Evolutionary conservation across 805 yeast genomes (phyloP).

Genomic region (Candida alai): DNA sequence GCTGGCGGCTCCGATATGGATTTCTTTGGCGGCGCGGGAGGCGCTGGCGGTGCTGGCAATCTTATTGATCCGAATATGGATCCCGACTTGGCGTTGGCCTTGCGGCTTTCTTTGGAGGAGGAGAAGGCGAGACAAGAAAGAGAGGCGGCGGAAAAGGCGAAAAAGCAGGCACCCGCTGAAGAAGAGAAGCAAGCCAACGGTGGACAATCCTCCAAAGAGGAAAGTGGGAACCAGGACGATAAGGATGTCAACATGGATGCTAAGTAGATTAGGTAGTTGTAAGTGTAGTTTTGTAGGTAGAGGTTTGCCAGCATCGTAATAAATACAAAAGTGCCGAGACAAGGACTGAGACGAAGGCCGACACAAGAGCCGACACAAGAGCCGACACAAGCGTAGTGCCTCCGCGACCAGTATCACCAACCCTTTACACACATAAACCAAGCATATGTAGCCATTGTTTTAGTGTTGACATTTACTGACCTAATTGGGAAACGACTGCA

Average conservation of each 20-base stretch:
- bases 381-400: too few species aligned
- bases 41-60: conserved; percentile 43
- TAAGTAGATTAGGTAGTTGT: conserved; percentile 4
- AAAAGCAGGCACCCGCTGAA: conserved; percentile 13
- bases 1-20: conserved; percentile 40
- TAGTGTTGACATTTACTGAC: too few species aligned
- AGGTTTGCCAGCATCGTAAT: too few species aligned
- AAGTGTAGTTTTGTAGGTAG: too few species aligned
- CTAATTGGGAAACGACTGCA: too few species aligned
- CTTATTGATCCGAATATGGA: conserved; percentile 81
- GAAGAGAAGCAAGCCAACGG: conserved; percentile 13
- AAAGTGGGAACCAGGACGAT: conserved; percentile 14
- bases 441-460: too few species aligned
- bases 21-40: conserved; percentile 36
- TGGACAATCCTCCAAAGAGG: conserved; percentile 30
- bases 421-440: too few species aligned
- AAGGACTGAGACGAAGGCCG: too few species aligned
- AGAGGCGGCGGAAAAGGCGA: conserved; percentile 41
- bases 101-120: conserved; percentile 91
- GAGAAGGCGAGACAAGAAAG: conserved; percentile 90
- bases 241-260: conserved; percentile 16
- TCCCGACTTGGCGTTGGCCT: conserved; percentile 94
- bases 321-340: too few species aligned
- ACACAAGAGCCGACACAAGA: too few species aligned
- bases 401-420: too few species aligned